Conservation (phyloP, 441 rosid genomes). For the Syzygium syzygioides region DNA sequence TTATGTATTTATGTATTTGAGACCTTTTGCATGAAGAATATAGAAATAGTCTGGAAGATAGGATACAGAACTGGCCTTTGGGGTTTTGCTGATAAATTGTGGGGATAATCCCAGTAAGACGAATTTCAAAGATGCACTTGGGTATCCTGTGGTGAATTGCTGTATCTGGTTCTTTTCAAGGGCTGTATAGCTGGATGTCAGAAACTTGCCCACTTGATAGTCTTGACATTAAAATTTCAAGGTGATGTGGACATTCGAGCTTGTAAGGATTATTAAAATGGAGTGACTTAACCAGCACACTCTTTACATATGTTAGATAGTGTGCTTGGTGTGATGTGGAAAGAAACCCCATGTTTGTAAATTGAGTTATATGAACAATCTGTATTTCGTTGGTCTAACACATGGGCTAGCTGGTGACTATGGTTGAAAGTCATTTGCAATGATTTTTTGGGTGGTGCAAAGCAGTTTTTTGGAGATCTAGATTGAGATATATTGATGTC, state of each 20-base stretch:
- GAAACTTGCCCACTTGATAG: background rate
- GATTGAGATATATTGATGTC: background rate
- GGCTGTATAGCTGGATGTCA: background rate
- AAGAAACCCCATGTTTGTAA: background rate
- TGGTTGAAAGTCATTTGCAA: background rate
- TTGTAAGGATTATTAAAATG: background rate
- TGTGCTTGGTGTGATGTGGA: background rate
- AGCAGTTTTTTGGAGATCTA: background rate
- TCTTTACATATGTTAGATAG: background rate
- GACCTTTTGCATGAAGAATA: background rate
- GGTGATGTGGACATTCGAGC: background rate
- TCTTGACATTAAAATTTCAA: background rate
- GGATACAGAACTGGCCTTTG: background rate
- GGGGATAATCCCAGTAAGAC: background rate
- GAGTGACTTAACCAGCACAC: background rate
- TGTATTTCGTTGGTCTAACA: background rate
- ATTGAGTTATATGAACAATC: background rate
- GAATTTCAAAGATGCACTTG: background rate
- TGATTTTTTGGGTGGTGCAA: background rate
- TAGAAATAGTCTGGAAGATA: background rate
- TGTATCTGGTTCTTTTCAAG: background rate
- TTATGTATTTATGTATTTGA: background rate
- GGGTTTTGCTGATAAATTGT: background rate
- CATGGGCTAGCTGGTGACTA: background rate
- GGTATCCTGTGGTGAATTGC: background rate